Conservation (phyloP, 2,329 filamentous ascomycete genomes). For the Madurella mycetomatis region DNA sequence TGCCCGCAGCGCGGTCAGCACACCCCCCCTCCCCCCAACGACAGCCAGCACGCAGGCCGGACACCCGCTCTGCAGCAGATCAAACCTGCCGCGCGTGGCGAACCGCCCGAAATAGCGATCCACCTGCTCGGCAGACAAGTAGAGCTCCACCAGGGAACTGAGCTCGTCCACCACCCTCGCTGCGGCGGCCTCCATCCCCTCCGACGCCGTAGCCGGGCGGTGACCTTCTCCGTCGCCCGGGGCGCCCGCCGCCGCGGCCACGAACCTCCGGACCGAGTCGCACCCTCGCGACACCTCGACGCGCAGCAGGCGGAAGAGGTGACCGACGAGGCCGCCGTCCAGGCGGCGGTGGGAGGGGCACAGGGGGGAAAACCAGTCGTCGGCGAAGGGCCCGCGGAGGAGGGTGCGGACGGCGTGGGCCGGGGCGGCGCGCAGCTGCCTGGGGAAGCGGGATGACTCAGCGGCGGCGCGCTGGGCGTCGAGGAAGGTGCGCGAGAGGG, state of each 20-base stretch:
- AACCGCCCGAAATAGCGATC: conserved; percentile 29
- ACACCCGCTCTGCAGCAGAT: conserved; percentile 37
- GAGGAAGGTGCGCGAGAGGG: background rate
- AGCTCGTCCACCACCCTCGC: background rate
- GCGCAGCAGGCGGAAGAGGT: conserved; percentile 39
- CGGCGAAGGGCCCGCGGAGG: background rate
- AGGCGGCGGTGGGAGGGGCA: conserved; percentile 40
- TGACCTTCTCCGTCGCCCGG: no score
- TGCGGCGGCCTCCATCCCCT: background rate
- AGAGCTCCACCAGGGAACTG: conserved; percentile 28
- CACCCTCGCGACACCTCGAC: conserved; percentile 36
- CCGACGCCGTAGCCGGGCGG: no score
- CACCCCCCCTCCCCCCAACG: conserved; percentile 40
- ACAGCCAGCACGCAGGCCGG: conserved; percentile 51
- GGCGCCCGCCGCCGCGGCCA: no score
- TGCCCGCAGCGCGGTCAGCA: conserved; percentile 44
- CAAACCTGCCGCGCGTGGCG: conserved; percentile 10
- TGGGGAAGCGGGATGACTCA: background rate
- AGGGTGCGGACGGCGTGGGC: background rate
- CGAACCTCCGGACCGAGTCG: conserved; percentile 21
- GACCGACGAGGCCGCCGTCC: conserved; percentile 40
- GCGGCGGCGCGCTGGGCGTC: background rate
- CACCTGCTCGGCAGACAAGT: conserved; percentile 37
- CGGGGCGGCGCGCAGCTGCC: background rate
- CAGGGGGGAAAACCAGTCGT: conserved; percentile 24